Base-by-base conservation (phyloP, 2,329 filamentous ascomycete species). In the Orbilia oligospora region DNA sequence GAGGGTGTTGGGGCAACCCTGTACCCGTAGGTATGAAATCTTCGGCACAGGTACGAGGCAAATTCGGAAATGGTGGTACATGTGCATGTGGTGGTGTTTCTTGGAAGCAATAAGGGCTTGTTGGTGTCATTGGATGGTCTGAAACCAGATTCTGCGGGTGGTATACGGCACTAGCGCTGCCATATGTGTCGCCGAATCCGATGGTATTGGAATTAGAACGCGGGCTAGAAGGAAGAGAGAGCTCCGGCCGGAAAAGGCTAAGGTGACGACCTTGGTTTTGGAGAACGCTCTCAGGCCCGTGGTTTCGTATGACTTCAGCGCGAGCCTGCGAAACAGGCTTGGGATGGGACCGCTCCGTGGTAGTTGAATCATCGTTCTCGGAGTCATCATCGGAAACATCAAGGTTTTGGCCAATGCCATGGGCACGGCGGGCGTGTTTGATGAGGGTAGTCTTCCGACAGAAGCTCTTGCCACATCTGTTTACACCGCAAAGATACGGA, bases 391-490 rank as follows among this genome's bases (percentile, higher is more conserved):
- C 81, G 10, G 81, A 81, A 22, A 80, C 80, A 64, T 81, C 80
- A 51, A 81, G 80, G 14, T 82, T 81, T 49, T 81, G 80, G 27
- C 80, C 73, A 33, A 81, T 76, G 24, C 80, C 80, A 76, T 83
- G 82, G 12, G 81, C 80, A 33, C 80, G 76, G 18, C 81, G 78
- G 14, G 82, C 81, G 67, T 84, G 83, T 71, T 84, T 84, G n/a
- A 83, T 84, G 75, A 84, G 80, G 14, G 83, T 92, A 4, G 90
- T 92, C 83, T 92, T 92, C 69, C 91, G 87, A 84, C 90, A 92
- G 83, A 92, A 92, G 83, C 90, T 90, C 84, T 91, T 91, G 41
- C 88, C 83, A 82, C 90, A 91, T 36, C 89, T 89, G 46, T 89
- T 86, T 80, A 90, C 88, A 53, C 86, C 86, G 81, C 90, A 91